Base-by-base conservation (phyloP, 1,284 basidiomycete genomes). In the Fomitopsis pinicola region DNA sequence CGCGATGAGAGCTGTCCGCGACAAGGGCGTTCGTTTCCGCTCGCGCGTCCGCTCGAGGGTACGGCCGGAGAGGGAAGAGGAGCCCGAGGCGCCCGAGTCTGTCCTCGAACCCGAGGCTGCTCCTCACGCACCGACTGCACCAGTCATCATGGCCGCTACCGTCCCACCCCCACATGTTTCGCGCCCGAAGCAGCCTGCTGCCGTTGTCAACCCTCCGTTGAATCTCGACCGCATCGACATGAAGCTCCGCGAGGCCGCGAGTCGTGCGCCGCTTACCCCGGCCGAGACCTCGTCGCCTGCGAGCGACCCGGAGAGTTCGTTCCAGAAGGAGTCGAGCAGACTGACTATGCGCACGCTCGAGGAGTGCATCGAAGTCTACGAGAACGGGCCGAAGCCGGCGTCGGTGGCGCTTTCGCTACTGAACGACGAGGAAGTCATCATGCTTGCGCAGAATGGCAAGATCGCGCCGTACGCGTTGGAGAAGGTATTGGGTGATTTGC, bases 391-490 rank as follows among this genome's bases (percentile, higher is more conserved):
- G 1, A 85, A 90, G 53, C 89, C 90, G 19, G 78, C 82, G 9
- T 80, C 79, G 56, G 77, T 74, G 46, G 76, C 81, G 45, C 68
- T 89, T 50, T 77, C 82, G 59, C 78, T 86, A 67, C 77, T 99
- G 67, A 92, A 86, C 55, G 95, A 99, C 71, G 97, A 99, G 72
- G 97, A 99, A 76, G 80, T 99, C 59, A 88, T 99, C 59, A 66
- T 95, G 59, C 82, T 99, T 35, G 87, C 91, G 9, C 94, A 98
- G 77, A 90, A 90, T 15, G 95, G 95, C 57, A 97, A 96, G 84
- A 91, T 99, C 66, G 90, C 94, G 1, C 84, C 93, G 7, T 98
- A 99, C 74, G 94, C 94, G 14, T 78, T 99, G 48, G 97, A 99
- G 78, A 99, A 98, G 82, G 85, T 92, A 53, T 78, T 98, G 40